Conservation (phyloP, 768 basidiomycete species). For the Baorangia bicolor region DNA sequence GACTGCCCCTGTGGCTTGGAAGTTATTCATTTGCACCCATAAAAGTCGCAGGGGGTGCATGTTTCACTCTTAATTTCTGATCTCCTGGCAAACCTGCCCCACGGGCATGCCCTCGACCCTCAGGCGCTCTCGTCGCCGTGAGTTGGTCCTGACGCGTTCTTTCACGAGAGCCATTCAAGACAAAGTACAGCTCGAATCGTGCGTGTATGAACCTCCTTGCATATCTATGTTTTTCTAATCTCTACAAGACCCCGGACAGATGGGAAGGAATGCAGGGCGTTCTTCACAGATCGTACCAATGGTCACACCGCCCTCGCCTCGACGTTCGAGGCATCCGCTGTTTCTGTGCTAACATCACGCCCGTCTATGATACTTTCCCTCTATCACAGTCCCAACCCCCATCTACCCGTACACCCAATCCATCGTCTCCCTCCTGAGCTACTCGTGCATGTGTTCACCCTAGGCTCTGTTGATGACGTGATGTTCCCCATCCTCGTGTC, state of each 20-base stretch:
- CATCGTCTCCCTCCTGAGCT: constrained; percentile 61
- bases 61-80: constrained; percentile 12
- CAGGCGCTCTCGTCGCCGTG: constrained; percentile 47
- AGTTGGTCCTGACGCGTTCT: constrained; percentile 49
- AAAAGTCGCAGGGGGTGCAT: constrained; percentile 25
- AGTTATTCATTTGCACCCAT: constrained; percentile 23
- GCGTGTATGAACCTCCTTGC: constrained; percentile 14
- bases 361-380: constrained; percentile 30
- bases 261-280: constrained; percentile 19
- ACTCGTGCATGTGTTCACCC: constrained; percentile 59
- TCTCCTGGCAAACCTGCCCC: constrained; percentile 17
- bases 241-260: constrained; percentile 16
- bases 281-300: constrained; percentile 24
- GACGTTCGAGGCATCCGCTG: constrained; percentile 15
- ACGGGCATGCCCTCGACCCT: constrained; percentile 41
- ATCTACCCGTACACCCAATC: constrained; percentile 47
- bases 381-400: constrained; percentile 22
- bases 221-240: constrained; percentile 3
- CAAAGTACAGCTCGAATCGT: constrained; percentile 35
- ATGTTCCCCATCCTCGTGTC: constrained; percentile 63
- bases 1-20: constrained; percentile 31
- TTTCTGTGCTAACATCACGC: constrained; percentile 19
- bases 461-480: constrained; percentile 54
- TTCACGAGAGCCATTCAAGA: constrained; percentile 48
- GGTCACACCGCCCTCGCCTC: constrained; percentile 11